Evolutionary conservation across 148 eudicot species (phyloP).

Genomic region (Arbutus unedo): DNA sequence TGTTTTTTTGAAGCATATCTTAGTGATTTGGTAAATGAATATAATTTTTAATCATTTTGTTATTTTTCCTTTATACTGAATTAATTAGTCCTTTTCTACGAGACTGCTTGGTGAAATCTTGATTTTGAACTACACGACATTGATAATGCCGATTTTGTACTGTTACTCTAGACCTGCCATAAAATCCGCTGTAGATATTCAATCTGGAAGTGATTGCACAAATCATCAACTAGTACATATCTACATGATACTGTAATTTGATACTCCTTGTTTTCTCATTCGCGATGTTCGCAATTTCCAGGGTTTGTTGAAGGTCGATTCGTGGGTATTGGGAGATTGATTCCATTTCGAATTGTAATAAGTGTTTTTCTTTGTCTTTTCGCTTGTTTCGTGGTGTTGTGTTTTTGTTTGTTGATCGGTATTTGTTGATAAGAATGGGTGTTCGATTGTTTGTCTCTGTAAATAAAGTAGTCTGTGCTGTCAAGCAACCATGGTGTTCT

Average conservation of each 20-base stretch:
- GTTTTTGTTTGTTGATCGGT: background rate
- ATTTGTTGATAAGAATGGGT: background rate
- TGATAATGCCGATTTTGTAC: background rate
- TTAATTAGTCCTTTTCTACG: background rate
- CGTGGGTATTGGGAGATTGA: background rate
- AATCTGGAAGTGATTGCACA: background rate
- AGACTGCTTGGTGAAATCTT: background rate
- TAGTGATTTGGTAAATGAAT: background rate
- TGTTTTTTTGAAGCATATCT: background rate
- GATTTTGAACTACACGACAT: background rate
- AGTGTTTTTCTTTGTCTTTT: background rate
- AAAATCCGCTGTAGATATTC: background rate
- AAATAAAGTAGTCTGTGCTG: background rate
- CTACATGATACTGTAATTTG: background rate
- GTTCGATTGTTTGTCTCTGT: background rate
- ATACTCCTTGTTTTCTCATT: background rate
- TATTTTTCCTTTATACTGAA: background rate
- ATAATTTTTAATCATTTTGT: background rate
- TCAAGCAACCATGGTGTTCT: background rate
- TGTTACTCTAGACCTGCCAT: background rate
- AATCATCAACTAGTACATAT: background rate
- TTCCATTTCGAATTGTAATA: background rate
- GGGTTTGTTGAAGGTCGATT: conserved; percentile 7
- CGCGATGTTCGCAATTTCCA: background rate
- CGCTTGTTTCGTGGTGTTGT: background rate